phyloP scores from a whole-genome alignment of 169 alveolate species.

The Plasmodium vivax region DNA sequence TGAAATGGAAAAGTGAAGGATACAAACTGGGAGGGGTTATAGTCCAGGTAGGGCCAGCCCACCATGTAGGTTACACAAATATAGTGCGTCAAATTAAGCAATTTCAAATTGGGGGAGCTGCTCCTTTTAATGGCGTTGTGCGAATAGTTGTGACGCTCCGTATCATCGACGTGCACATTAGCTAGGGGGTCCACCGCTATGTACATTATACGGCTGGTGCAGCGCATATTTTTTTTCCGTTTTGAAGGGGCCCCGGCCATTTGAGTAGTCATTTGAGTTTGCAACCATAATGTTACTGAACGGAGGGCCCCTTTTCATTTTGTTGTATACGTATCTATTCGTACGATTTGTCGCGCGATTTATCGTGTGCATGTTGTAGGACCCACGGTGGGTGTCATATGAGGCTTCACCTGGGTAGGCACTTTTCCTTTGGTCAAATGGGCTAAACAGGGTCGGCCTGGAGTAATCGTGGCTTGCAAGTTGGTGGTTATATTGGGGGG shows the following conservation, averaged over 20 bases:
- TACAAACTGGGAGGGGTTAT: neutral
- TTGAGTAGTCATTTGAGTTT: conserved; percentile 1
- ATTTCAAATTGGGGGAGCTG: neutral
- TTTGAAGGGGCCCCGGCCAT: neutral
- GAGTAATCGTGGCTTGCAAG: neutral
- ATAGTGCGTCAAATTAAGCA: neutral
- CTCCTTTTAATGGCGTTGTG: neutral
- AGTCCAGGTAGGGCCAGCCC: neutral
- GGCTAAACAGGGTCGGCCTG: neutral
- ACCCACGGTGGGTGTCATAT: neutral
- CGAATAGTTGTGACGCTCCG: neutral
- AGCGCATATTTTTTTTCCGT: neutral
- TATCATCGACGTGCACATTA: neutral
- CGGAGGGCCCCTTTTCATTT: conserved; percentile 7
- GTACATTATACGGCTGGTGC: neutral
- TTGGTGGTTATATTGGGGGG: neutral
- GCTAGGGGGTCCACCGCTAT: neutral
- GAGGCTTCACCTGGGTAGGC: neutral
- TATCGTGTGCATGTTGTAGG: neutral
- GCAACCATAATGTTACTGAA: neutral
- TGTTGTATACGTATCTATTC: neutral
- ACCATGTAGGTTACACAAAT: neutral
- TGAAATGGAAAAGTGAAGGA: neutral
- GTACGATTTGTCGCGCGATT: neutral
- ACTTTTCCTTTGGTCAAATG: neutral